Percentiles rank a stretch among this genome's conserved stretches.
Evolutionary conservation across 2,329 filamentous ascomycete genomes (phyloP).

Genomic region (Sporothrix pseudoabietina): DNA sequence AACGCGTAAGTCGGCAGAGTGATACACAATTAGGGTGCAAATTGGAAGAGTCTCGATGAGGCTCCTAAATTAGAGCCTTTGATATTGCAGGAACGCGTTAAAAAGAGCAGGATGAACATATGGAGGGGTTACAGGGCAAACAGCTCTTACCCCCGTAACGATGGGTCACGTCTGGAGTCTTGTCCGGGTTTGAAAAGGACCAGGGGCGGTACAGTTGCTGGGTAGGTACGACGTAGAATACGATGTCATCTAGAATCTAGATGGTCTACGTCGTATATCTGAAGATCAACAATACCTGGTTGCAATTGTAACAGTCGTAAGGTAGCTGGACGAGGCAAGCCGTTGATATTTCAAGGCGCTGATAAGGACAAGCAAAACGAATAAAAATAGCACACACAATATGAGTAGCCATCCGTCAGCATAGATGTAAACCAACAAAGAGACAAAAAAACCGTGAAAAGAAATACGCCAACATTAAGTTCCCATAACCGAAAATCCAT

Average conservation of each 20-base stretch:
- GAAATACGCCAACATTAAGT: not conserved
- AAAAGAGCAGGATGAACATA: not conserved
- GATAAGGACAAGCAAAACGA: not conserved
- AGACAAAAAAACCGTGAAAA: not conserved
- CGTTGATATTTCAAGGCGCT: not conserved
- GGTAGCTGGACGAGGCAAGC: not conserved
- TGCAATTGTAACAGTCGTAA: not conserved
- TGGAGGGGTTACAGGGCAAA: not conserved
- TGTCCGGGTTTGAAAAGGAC: conserved; percentile 5
- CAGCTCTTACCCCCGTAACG: not conserved
- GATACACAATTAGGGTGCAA: not conserved
- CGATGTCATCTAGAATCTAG: not conserved
- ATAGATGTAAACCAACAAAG: not conserved
- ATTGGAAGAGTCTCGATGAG: not conserved
- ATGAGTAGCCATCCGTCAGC: not conserved
- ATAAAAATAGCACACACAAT: not conserved
- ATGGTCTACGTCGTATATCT: not conserved
- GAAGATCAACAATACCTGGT: not conserved
- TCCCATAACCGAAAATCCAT: conserved; percentile 6
- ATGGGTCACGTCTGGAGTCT: not conserved
- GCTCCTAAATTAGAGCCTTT: not conserved
- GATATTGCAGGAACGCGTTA: not conserved
- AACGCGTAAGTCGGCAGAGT: not conserved
- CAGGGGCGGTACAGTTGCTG: not conserved
- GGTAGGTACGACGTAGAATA: not conserved